These are phyloP conservation scores for Metschnikowia kofuensis DNA, from an alignment of 805 yeast genomes.

Conservation along the genomic window DNA sequence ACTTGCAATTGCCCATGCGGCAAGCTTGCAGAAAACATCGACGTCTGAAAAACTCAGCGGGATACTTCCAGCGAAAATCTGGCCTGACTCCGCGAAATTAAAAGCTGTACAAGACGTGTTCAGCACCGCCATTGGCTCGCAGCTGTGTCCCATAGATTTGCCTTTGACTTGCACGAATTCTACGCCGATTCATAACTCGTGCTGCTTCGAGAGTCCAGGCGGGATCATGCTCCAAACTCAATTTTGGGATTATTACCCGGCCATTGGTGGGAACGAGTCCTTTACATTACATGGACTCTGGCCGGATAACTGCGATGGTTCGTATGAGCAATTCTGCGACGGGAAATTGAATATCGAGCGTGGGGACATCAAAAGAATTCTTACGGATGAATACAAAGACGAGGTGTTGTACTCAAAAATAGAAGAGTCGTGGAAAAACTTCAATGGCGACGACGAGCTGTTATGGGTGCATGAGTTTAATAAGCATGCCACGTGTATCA, in stretches of 20 bases:
- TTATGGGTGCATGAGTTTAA: slow-evolving; percentile 45
- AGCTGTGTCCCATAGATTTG: slow-evolving; percentile 14
- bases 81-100: background rate
- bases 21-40: background rate
- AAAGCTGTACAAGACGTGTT: background rate
- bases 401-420: slow-evolving; percentile 26
- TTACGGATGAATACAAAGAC: slow-evolving; percentile 27
- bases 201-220: slow-evolving; percentile 41
- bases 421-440: slow-evolving; percentile 24
- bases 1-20: slow-evolving; percentile 1
- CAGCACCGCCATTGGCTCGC: background rate
- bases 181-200: slow-evolving; percentile 46
- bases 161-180: slow-evolving; percentile 65
- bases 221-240: slow-evolving; percentile 42
- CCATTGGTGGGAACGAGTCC: slow-evolving; percentile 31
- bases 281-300: slow-evolving; percentile 46
- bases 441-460: slow-evolving; percentile 33
- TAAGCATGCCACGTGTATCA: slow-evolving; percentile 46
- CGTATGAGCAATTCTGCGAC: slow-evolving; percentile 37
- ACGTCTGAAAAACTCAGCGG: background rate
- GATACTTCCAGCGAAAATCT: background rate
- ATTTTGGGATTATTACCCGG: slow-evolving; percentile 38
- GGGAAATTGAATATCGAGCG: slow-evolving; percentile 24
- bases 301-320: slow-evolving; percentile 43
- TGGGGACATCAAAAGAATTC: slow-evolving; percentile 24